Evolutionary conservation across 208 protist species (phyloP).

Genomic region (Kentomonas sorsogonicus): DNA sequence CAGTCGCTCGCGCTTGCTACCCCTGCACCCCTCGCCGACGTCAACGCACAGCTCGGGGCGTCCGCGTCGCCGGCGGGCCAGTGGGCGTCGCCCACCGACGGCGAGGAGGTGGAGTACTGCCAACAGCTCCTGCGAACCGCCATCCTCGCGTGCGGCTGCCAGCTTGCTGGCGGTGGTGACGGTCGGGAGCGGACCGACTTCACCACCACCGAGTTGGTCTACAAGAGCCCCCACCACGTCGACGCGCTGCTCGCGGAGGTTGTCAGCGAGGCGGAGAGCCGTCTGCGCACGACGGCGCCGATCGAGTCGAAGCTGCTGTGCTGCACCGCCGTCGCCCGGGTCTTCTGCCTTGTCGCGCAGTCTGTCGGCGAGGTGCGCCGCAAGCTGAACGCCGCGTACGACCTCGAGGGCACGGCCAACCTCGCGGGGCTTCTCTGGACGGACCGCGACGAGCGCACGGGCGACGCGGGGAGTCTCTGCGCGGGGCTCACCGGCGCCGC

Average conservation of each 20-base stretch:
- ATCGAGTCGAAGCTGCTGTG: constrained; percentile 49
- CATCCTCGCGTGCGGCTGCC: constrained; percentile 29
- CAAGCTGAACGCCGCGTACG: constrained; percentile 32
- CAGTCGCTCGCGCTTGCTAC: constrained; percentile 9
- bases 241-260: constrained; percentile 37
- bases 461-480: too few species aligned
- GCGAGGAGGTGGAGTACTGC: constrained; percentile 44
- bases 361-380: constrained; percentile 65
- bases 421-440: constrained; percentile 48
- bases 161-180: too few species aligned
- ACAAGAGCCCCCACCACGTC: constrained; percentile 36
- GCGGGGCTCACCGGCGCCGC: not conserved
- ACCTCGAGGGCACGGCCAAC: constrained; percentile 16
- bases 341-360: constrained; percentile 57
- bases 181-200: too few species aligned
- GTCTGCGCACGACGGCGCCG: constrained; percentile 33
- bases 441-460: constrained; percentile 13
- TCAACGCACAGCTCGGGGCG: too few species aligned
- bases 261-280: constrained; percentile 25
- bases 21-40: constrained; percentile 13
- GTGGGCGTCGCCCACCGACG: too few species aligned
- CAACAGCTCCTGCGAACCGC: constrained; percentile 50
- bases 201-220: constrained; percentile 65
- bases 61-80: too few species aligned
- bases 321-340: constrained; percentile 42